Evolutionary conservation across 2,329 filamentous ascomycete genomes (phyloP), one percentile per base, ranked within the genome.

Genomic region (Verticillium tricorpus): DNA sequence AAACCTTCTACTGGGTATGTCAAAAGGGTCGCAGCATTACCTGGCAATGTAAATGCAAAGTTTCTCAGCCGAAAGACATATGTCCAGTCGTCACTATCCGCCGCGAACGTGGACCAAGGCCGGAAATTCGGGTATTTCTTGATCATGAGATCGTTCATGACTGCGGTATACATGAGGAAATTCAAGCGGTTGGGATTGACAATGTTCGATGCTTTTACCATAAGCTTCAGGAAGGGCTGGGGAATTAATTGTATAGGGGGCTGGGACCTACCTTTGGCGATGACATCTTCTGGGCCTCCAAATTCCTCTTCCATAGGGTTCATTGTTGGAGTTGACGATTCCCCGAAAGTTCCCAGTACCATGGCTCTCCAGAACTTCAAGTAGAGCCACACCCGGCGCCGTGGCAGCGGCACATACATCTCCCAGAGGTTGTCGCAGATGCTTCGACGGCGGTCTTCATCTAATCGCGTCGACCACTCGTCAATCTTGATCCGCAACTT

Each of bases 401-500:
- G 62, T 58, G 68, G 69, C 34, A 69, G 65, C n/a, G 59, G 60
- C 34, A 69, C 59, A 55, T 68, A 72, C 22, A 65, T 55, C 25
- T 69, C 62, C 32, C 56, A 61, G n/a, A 71, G 63, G 12, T 63
- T 40, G 17, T 63, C 39, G 37, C 71, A 66, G 54, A 64, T 68
- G n/a, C 63, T 52, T 8, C 60, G 40, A 39, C 71, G 64, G 15
- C 69, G 56, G 34, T 3, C 37, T 60, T 73, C 70, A 39, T 71
- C 66, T 9, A 69, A 8, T 9, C 70, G 70, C 22, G 63, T 56
- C 5, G 70, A 70, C 63, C 65, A 68, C 40, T 65, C 62, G 37
- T 72, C 71, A 35, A 72, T 65, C 58, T 73, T 71, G 61, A 72
- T 68, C 59, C 70, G 68, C 61, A 67, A 61, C 25, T 66, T 68